Base-by-base conservation (phyloP, 1,139 yeast species). In the Insectozyma bohioensis region DNA sequence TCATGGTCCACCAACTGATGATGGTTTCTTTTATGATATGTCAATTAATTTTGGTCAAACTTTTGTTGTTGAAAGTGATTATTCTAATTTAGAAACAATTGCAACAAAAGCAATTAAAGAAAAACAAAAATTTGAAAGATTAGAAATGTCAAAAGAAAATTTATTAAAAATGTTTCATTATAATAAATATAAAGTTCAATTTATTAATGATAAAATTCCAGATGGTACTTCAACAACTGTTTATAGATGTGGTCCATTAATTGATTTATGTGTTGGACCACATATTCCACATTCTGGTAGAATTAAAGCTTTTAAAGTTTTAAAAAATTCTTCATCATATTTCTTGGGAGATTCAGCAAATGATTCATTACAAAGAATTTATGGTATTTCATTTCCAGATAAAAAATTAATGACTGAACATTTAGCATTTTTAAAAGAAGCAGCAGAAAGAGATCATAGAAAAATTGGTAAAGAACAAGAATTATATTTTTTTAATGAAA, bases 321-420 rank as follows among this genome's bases (percentile, higher is more conserved):
- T 94, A 66, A 94, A 94, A 70, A 92, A 92, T 72, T 92, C 97
- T 16, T 83, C 97, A 2, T 88, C 97, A 33, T 94, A 94, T 68
- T 94, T 94, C 74, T 70, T 88, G 55, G 99, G 97, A 63, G 97
- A 92, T 52, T 67, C 95, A 36, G 72, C 72, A 48, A 92, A 94
- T 57, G 98, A 94, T 58, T 88, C 97, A 11, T 75, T 94, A 61
- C 99, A 94, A 69, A 86, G 99, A 72, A 79, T 94, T 38, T 94
- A 94, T 58, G 99, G 99, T 77, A 83, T 92, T 45, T 86, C 97
- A 13, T 94, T 94, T 88, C 99, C 99, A 42, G 98, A 92, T 62
- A 92, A 94, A 74, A 88, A 90, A 66, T 77, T 80, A 52, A 85
- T 94, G 95, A 94, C 87, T 51, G 97, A 86, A 51, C 96, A 94